Evolutionary conservation across 805 yeast species (phyloP).

Genomic region (Cyberlindnera japonica): DNA sequence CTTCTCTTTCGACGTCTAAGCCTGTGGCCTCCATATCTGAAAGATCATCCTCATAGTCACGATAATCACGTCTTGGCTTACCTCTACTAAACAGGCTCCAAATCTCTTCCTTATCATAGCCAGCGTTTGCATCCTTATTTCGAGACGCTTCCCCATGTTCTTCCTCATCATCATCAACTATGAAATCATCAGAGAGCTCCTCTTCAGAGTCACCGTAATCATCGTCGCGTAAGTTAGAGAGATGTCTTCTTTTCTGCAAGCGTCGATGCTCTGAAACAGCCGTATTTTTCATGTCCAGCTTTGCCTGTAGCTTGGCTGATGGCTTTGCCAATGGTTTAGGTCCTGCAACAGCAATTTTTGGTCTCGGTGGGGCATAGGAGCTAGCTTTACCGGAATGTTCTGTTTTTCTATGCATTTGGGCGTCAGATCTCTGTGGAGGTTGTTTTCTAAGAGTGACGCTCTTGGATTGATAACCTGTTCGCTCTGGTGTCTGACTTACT

Average conservation of each 20-base stretch:
- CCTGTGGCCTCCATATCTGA: conserved; percentile 93
- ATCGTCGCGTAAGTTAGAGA: conserved; percentile 34
- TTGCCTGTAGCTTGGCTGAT: conserved; percentile 48
- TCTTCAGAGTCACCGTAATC: conserved; percentile 37
- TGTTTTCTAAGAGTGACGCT: conserved; percentile 9
- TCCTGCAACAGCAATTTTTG: conserved; percentile 1
- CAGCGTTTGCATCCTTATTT: conserved; percentile 39
- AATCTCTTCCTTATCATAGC: conserved; percentile 79
- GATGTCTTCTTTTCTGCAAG: conserved; percentile 19
- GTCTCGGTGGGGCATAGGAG: conserved; percentile 3
- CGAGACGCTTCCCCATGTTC: conserved; percentile 16
- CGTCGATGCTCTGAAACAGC: conserved; percentile 13
- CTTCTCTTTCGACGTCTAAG: conserved; percentile 82
- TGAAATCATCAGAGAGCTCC: conserved; percentile 41
- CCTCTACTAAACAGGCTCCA: conserved; percentile 83
- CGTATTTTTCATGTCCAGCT: conserved; percentile 35
- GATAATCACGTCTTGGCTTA: conserved; percentile 43
- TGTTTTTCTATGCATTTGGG: neutral
- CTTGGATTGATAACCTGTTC: conserved; percentile 12
- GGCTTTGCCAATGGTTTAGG: conserved; percentile 48
- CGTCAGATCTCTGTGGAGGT: neutral
- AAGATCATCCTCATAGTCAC: conserved; percentile 45
- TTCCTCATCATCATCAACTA: conserved; percentile 47
- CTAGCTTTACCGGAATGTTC: neutral
- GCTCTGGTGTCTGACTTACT: neutral